Evolutionary conservation across 2,329 filamentous ascomycete species (phyloP), one percentile per base, ranked within the genome.

Genomic region (Leptographium flavum): DNA sequence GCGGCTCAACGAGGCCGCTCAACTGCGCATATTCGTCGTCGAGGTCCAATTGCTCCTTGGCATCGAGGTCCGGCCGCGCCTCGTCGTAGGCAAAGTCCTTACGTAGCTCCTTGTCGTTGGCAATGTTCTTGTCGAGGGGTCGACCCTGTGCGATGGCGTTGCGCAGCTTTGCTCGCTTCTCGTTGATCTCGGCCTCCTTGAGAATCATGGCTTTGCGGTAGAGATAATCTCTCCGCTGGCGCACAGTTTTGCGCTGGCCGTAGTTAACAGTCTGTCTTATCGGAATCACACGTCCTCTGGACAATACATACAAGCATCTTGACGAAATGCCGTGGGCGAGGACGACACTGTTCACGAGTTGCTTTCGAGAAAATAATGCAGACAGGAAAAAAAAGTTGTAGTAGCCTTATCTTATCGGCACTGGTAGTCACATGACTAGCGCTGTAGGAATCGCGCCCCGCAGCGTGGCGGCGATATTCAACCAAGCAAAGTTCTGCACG

Each of bases 71-170:
- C 21, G 74, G 72, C 22, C 77, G 68, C 4, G 86, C 85, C 63
- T 95, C 90, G 59, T 98, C 92, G 60, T 90, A 98, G 58, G 88
- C 87, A 66, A 83, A 95, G 60, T 96, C 87, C 58, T 85, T 81
- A 37, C 88, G 77, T 45, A 98, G 66, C 27, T 74, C 60, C 62
- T 86, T 87, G 65, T 98, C 90, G 57, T 94, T 83, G 45, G 88
- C 87, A 53, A 96, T 84, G 31, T 74, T 70, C 22, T 83, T 76
- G 54, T 90, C 83, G 40, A 94, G 67, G 9, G 87, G 83, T 59
- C 92, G 94, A 52, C 92, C 92, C 10, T 84, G 86, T 21, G 92
- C 90, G 42, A 96, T 72, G 10, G 88, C 87, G 30, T 81, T 79
- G 60, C 88, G 83, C 45, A 98, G 68, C 60, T 93, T 85, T 33